Evolutionary conservation across 352 stramenopile species (phyloP), one percentile per base, ranked within the genome.

Genomic region (Globisporangium polare): DNA sequence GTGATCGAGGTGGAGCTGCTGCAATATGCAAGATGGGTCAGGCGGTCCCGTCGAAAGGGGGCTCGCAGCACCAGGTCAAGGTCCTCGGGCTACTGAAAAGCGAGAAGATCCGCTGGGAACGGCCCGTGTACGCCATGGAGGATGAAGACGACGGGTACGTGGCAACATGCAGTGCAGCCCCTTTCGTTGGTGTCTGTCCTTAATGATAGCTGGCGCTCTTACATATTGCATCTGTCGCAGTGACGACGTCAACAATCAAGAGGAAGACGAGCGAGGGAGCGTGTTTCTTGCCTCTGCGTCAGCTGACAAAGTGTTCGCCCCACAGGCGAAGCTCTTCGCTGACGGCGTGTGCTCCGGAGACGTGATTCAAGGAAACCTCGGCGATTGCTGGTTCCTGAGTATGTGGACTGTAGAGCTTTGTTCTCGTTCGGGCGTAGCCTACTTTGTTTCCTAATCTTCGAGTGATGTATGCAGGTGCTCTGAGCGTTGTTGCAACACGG

Each of bases 341-440:
- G 83, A 94, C 35, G 88, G 83, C 0, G 77, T 77, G 15, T 83
- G 75, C 33, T 95, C 86, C 3, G 80, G 83, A 27, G 90, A 97
- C 57, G 90, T 96, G 6, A 90, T 95, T 22, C 89, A 98, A 63
- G 92, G 92, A 15, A 88, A 89, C 42, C 69, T 98, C 4, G 92
- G 89, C 2, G 89, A 98, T 58, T 98, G 92, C 63, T 98, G 92
- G 92, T 96, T 98, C 67, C 43, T 97, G 41, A 93, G 86, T 93
- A 20, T 2, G 17, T 45, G 39, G 15, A 33, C 29, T 33, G 7
- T 33, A 33, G 4, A 8, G 29, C 29, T 0, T 6, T 33, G 29
- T 33, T 33, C 29, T 33, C 29, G 29, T 33, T 33, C 29, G 29
- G 7, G 29, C 29, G 29, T 33, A 3, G 2, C 29, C 29, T 33